Evolutionary conservation across 768 basidiomycete genomes (phyloP), one percentile per base, ranked within the genome.

Genomic region (Russula olivacea): DNA sequence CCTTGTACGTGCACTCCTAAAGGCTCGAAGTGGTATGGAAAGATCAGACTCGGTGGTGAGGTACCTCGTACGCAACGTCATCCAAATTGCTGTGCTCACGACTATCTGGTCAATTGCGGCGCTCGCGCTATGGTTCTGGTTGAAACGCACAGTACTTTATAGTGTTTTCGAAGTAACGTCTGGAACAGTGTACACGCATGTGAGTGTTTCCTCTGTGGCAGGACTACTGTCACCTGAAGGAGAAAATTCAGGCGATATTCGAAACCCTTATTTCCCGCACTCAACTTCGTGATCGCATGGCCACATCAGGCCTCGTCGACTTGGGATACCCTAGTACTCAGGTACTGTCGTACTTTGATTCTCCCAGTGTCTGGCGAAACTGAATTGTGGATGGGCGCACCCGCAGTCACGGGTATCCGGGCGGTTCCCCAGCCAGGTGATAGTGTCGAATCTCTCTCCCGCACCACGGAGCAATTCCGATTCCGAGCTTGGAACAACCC

Each of bases 131-230:
- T 34, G 58, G 58, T 59, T 52, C 50, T 19, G 41, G 23, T 2
- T 59, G n/a, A 51, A 14, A 11, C 5, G 21, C 14, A 8, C 21
- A 9, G 3, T n/a, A 0, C 8, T 30, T 21, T 59, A 48, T 38
- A 51, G 49, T 17, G 1, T 59, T 32, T 59, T 59, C 40, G 58
- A 59, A 21, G 32, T 51, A 9, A 59, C 58, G 1, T 59, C 58
- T 32, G 58, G 58, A n/a, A 5, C 49, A 17, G 30, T 59, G 8
- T 59, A 59, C 40, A 21, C 49, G 21, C 58, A 51, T n/a, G 58
- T 59, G 50, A 51, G 49, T 59, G 25, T 8, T 21, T 43, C 19
- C 8, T 8, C 2, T 15, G 2, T 14, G n/a, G 14, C 14, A 3
- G 5, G 11, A 32, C 19, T 32, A 4, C 36, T 8, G 7, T 32